These are phyloP conservation scores for Isoetes engelmannii DNA, from an alignment of 83 land plant genomes.

Conservation along the genomic window DNA sequence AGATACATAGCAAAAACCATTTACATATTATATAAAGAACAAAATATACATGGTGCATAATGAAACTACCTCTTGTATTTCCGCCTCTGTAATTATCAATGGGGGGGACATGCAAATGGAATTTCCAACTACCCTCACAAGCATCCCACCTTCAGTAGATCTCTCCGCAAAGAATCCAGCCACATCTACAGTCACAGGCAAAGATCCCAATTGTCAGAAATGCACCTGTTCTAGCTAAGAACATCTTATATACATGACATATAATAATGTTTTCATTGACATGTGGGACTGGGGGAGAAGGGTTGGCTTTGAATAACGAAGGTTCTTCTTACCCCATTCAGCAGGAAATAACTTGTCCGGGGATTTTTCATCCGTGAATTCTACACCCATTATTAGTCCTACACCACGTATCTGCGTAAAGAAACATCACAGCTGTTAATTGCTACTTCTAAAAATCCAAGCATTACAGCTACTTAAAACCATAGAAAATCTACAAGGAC, in stretches of 20 bases:
- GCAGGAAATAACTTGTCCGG: constrained; percentile 77
- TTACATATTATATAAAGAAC: too few relatives aligned
- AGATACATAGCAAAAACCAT: too few relatives aligned
- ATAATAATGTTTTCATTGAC: constrained; percentile 8
- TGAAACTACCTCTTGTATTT: constrained; percentile 46
- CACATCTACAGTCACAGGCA: constrained; percentile 38
- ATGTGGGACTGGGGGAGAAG: constrained; percentile 1
- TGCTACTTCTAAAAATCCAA: not conserved
- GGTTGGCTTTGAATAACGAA: not conserved
- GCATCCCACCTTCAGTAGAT: constrained; percentile 64
- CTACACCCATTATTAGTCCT: constrained; percentile 73
- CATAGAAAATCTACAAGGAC: too few relatives aligned
- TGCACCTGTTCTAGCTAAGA: not conserved
- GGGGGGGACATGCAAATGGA: constrained; percentile 72
- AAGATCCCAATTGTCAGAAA: not conserved
- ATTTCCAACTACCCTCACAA: constrained; percentile 73
- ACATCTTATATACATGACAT: not conserved
- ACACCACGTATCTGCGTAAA: constrained; percentile 66
- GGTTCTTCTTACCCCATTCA: constrained; percentile 65
- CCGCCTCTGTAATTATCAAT: constrained; percentile 42
- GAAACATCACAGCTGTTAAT: too few relatives aligned
- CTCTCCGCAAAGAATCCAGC: constrained; percentile 64
- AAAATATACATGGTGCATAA: too few relatives aligned
- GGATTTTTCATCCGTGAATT: constrained; percentile 71
- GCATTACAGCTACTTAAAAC: not conserved